These are phyloP conservation scores for Cadophora gregata DNA, from an alignment of 2,329 filamentous ascomycete species.

Conservation along the genomic window DNA sequence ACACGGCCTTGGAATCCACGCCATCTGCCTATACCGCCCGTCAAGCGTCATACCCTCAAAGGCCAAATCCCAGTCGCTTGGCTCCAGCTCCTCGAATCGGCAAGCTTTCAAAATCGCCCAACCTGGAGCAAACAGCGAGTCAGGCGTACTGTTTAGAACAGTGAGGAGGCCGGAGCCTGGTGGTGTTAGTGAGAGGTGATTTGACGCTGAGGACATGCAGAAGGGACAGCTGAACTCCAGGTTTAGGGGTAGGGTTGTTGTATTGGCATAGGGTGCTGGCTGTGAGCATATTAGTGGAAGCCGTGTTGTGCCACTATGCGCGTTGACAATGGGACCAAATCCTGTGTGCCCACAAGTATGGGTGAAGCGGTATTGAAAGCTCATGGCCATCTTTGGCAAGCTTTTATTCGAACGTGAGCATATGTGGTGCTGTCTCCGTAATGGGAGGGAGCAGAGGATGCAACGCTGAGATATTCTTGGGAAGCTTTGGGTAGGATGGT, in stretches of 20 bases:
- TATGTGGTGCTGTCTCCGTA: neutral
- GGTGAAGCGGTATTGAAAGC: conserved; percentile 29
- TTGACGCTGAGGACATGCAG: conserved; percentile 15
- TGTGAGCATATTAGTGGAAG: neutral
- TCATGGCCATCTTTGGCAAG: conserved; percentile 15
- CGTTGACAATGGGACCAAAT: conserved; percentile 22
- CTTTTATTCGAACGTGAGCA: neutral
- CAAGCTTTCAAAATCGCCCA: conserved; percentile 28
- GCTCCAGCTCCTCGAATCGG: conserved; percentile 17
- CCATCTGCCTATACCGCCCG: conserved; percentile 24
- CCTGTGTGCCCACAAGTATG: conserved; percentile 32
- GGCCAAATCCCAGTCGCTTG: conserved; percentile 22
- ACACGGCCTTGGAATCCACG: conserved; percentile 35
- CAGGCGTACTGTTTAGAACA: conserved; percentile 14
- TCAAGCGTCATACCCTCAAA: neutral
- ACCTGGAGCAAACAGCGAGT: conserved; percentile 9
- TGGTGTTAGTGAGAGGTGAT: neutral
- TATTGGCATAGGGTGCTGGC: neutral
- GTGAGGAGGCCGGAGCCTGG: conserved; percentile 27
- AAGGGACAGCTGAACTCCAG: conserved; percentile 32
- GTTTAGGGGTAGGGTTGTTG: conserved; percentile 10
- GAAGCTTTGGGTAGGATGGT: neutral
- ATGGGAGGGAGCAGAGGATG: neutral
- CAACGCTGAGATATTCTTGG: neutral
- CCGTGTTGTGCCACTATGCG: neutral